Conservation (phyloP, 2,329 filamentous ascomycete genomes). For the Paramyrothecium sp. region DNA sequence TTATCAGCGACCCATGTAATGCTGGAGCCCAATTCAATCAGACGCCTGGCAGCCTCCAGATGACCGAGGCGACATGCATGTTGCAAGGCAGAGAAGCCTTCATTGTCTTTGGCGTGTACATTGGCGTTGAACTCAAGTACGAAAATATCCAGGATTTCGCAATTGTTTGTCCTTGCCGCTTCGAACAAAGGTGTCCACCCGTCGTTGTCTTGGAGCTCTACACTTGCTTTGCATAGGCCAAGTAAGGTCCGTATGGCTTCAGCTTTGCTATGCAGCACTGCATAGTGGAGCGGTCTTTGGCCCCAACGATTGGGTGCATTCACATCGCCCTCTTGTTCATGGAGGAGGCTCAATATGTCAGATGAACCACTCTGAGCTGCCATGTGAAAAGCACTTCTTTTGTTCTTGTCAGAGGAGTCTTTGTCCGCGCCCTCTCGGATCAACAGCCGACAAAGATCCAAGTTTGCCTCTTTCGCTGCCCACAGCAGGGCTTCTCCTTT, state of each 20-base stretch:
- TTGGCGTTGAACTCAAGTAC: neutral
- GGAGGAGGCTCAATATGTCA: neutral
- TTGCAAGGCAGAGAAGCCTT: neutral
- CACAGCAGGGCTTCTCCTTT: neutral
- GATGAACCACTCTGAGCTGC: neutral
- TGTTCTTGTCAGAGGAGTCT: neutral
- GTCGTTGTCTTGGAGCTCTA: neutral
- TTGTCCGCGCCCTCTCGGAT: neutral
- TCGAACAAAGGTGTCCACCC: neutral
- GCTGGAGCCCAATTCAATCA: neutral
- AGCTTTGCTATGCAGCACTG: neutral
- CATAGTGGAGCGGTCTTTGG: neutral
- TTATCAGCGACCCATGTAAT: neutral
- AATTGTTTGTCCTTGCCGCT: neutral
- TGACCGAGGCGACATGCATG: neutral
- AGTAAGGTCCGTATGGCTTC: neutral
- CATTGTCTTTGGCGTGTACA: neutral
- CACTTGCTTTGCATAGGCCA: neutral
- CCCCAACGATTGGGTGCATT: neutral
- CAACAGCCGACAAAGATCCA: neutral
- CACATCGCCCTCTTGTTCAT: neutral
- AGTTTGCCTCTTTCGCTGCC: neutral
- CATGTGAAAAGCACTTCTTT: neutral
- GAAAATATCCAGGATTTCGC: neutral
- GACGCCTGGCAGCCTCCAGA: neutral